Conservation (phyloP, 768 basidiomycete species). For the Boletus reticuloceps region DNA sequence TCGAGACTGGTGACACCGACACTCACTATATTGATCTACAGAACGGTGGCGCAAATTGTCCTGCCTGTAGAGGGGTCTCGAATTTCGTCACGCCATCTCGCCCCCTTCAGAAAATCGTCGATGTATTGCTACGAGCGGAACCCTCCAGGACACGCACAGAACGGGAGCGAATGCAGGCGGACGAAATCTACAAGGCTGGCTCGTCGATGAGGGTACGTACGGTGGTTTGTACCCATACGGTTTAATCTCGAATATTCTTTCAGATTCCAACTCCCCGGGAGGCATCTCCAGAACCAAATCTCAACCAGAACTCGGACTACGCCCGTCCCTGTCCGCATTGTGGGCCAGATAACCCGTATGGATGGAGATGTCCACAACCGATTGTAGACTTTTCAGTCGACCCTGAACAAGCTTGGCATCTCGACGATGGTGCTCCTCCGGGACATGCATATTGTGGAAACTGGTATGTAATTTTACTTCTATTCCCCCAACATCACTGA, state of each 20-base stretch:
- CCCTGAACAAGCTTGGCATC: slow-evolving; percentile 69
- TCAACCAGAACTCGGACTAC: slow-evolving; percentile 62
- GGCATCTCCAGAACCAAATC: slow-evolving; percentile 70
- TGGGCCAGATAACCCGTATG: slow-evolving; percentile 61
- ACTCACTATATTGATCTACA: slow-evolving; percentile 31
- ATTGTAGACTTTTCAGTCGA: slow-evolving; percentile 69
- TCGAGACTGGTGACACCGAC: background rate
- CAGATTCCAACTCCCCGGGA: slow-evolving; percentile 78
- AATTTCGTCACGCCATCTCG: slow-evolving; percentile 71
- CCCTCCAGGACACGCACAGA: slow-evolving; percentile 67
- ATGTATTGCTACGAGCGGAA: slow-evolving; percentile 65
- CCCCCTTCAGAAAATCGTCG: slow-evolving; percentile 67
- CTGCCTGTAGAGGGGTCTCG: slow-evolving; percentile 72
- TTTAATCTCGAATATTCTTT: background rate
- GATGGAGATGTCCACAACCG: slow-evolving; percentile 81
- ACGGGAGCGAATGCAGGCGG: slow-evolving; percentile 76
- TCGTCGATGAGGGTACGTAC: slow-evolving; percentile 58
- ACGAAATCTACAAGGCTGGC: slow-evolving; percentile 71
- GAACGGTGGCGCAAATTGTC: slow-evolving; percentile 86
- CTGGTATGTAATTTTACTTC: slow-evolving; percentile 49
- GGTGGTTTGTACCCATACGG: background rate
- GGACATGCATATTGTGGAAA: slow-evolving; percentile 82
- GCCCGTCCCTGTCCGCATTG: slow-evolving; percentile 84
- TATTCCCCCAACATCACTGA: background rate
- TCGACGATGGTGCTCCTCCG: slow-evolving; percentile 75